A percentile compares a stretch with the other conserved stretches of the same genome.
These are phyloP conservation scores for Aspergillus eucalypticola DNA, from an alignment of 2,329 filamentous ascomycete genomes.

Conservation along the genomic window DNA sequence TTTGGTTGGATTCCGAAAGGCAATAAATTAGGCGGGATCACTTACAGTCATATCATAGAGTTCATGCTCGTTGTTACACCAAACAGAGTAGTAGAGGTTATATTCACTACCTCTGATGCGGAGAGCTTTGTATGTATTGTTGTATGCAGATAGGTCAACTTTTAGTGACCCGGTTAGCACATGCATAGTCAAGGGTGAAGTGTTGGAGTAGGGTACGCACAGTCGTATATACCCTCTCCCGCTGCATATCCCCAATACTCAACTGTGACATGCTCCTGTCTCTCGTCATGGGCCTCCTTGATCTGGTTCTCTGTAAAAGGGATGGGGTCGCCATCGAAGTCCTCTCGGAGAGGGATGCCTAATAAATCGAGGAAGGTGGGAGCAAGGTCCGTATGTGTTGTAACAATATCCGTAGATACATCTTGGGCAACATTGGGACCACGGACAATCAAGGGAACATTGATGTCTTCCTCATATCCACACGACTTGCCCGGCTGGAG, in stretches of 20 bases:
- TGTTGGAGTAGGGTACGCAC: not conserved
- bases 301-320: not conserved
- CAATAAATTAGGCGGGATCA: not conserved
- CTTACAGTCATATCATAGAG: constrained; percentile 39
- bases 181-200: fast-evolving
- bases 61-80: constrained; percentile 44
- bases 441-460: constrained; percentile 58
- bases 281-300: not conserved
- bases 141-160: constrained; percentile 23
- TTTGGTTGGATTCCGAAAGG: not conserved
- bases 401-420: constrained; percentile 47
- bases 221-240: not conserved
- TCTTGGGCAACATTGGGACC: constrained; percentile 55
- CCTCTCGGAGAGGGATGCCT: not conserved
- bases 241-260: constrained; percentile 2
- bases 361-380: not conserved
- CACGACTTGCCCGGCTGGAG: constrained; percentile 58
- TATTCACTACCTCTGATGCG: constrained; percentile 37
- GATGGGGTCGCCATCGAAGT: not conserved
- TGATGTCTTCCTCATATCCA: constrained; percentile 58
- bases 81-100: constrained; percentile 43
- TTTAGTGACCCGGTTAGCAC: not conserved
- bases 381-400: constrained; percentile 53
- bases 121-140: constrained; percentile 43
- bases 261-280: constrained; percentile 4